Evolutionary conservation across 2,329 filamentous ascomycete species (phyloP).

Genomic region (Clonostachys sp.): DNA sequence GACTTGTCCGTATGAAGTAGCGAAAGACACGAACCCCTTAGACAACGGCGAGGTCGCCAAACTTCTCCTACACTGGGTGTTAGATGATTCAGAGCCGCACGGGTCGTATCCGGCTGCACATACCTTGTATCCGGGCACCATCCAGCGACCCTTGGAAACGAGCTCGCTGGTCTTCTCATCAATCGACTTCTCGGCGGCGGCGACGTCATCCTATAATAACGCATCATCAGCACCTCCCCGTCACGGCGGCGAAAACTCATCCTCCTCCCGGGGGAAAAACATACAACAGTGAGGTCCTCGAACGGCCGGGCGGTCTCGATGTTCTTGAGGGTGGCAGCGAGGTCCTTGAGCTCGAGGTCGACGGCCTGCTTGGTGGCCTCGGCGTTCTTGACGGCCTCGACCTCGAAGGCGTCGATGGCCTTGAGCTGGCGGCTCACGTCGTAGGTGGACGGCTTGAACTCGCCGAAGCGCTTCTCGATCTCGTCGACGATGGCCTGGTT

Average conservation of each 20-base stretch:
- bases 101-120: conserved; percentile 19
- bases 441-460: conserved; percentile 90
- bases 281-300: conserved; percentile 94
- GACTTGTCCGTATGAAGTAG: conserved; percentile 26
- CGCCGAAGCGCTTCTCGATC: conserved; percentile 92
- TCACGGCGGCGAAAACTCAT: neutral
- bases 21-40: conserved; percentile 51
- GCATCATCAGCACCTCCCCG: conserved; percentile 12
- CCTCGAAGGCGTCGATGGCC: conserved; percentile 97
- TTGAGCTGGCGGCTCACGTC: conserved; percentile 92
- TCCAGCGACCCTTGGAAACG: conserved; percentile 97
- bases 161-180: conserved; percentile 94
- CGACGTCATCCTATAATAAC: conserved; percentile 76
- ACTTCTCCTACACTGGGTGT: conserved; percentile 76
- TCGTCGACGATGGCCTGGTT: conserved; percentile 94
- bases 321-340: conserved; percentile 93
- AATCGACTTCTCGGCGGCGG: conserved; percentile 89
- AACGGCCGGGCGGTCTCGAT: conserved; percentile 95
- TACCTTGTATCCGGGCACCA: conserved; percentile 98
- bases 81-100: conserved; percentile 26
- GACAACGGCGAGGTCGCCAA: conserved; percentile 91
- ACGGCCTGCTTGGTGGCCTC: conserved; percentile 96
- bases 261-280: conserved; percentile 32
- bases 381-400: conserved; percentile 93
- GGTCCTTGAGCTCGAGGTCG: conserved; percentile 88